Percentiles rank a stretch among this genome's conserved stretches.
Conservation (phyloP, 164 flowering plant species). For the Malania oleifera region DNA sequence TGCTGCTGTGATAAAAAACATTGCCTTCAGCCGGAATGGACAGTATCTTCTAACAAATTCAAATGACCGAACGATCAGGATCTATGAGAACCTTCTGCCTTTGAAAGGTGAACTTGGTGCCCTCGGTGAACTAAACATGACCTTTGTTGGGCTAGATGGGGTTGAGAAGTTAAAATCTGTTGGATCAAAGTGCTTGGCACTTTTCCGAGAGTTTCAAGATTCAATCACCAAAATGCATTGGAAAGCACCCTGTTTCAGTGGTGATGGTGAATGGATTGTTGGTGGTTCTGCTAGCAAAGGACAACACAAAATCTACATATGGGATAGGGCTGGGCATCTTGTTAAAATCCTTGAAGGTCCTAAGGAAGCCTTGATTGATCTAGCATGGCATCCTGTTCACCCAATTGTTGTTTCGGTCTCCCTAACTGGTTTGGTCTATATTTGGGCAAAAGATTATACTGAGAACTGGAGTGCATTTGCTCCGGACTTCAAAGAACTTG, state of each 20-base stretch:
- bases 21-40: slow-evolving; percentile 78
- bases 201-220: slow-evolving; percentile 90
- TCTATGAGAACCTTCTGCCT: slow-evolving; percentile 83
- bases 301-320: slow-evolving; percentile 95
- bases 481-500: slow-evolving; percentile 98
- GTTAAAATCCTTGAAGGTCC: slow-evolving; percentile 98
- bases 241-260: slow-evolving; percentile 98
- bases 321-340: slow-evolving; percentile 93
- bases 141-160: slow-evolving; percentile 36
- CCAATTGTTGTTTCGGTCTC: slow-evolving; percentile 95
- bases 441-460: slow-evolving; percentile 98
- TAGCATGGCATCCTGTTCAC: slow-evolving; percentile 97
- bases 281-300: slow-evolving; percentile 97
- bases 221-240: slow-evolving; percentile 81
- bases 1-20: slow-evolving; percentile 66
- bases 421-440: slow-evolving; percentile 73
- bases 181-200: slow-evolving; percentile 70
- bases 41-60: slow-evolving; percentile 90
- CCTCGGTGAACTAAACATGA: slow-evolving; percentile 37
- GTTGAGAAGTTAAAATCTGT: slow-evolving; percentile 69
- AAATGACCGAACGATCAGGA: slow-evolving; percentile 75
- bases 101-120: slow-evolving; percentile 42
- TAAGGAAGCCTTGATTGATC: slow-evolving; percentile 88
- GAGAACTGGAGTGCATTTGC: slow-evolving; percentile 99
- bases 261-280: slow-evolving; percentile 97